Conservation (phyloP, 2,329 filamentous ascomycete species). For the Daldinia eschscholtzii region DNA sequence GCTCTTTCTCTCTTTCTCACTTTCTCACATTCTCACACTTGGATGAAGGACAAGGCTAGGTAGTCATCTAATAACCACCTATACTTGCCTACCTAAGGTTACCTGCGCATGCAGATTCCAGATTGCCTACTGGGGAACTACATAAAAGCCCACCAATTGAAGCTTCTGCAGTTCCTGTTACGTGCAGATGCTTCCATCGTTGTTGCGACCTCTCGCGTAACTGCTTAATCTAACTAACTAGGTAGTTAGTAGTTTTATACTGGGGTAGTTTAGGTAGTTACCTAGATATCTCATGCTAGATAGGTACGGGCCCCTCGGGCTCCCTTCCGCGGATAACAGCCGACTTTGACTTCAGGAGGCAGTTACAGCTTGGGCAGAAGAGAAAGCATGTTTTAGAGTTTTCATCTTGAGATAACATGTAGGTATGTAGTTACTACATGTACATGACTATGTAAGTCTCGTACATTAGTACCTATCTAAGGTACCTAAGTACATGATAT, state of each 20-base stretch:
- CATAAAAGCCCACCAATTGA: constrained; percentile 40
- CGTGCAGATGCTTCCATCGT: constrained; percentile 32
- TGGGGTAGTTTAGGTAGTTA: background rate
- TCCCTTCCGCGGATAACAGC: background rate
- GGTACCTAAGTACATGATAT: too few relatives aligned
- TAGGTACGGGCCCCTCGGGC: constrained; percentile 7
- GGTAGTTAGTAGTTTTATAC: constrained; percentile 3
- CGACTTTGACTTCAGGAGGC: background rate
- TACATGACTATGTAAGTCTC: too few relatives aligned
- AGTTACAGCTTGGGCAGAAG: background rate
- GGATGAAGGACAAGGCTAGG: background rate
- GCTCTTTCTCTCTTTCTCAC: background rate
- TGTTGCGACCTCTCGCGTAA: constrained; percentile 18
- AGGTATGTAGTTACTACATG: too few relatives aligned
- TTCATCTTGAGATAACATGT: background rate
- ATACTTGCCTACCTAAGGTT: constrained; percentile 9
- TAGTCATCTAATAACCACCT: constrained; percentile 6
- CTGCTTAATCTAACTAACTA: background rate
- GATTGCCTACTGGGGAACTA: constrained; percentile 40
- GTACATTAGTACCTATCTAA: background rate
- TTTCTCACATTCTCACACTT: background rate
- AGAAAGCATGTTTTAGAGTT: background rate
- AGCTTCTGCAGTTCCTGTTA: constrained; percentile 29
- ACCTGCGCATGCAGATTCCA: constrained; percentile 23
- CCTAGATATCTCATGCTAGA: background rate